Percentiles rank a stretch among this genome's conserved stretches.
phyloP scores from a whole-genome alignment of 2,329 filamentous ascomycete genomes.

The Neobulgaria alba region DNA sequence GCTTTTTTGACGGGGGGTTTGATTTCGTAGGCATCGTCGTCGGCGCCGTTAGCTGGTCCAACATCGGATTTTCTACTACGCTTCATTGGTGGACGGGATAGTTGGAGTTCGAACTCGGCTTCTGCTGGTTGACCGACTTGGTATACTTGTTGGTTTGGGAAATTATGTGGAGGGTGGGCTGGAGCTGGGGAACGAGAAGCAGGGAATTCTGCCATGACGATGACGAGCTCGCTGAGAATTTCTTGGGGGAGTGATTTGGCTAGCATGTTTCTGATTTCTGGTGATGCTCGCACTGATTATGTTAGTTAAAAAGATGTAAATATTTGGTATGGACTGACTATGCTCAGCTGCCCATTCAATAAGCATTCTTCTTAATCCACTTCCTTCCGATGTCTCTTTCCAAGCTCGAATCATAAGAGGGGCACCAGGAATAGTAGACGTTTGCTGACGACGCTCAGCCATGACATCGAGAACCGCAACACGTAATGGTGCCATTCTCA shows the following conservation, averaged over 20 bases:
- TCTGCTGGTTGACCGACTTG: slow-evolving; percentile 22
- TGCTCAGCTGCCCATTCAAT: slow-evolving; percentile 56
- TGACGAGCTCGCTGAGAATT: slow-evolving; percentile 53
- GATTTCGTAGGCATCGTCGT: slow-evolving; percentile 17
- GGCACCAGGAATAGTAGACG: slow-evolving; percentile 47
- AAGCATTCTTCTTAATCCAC: slow-evolving; percentile 48
- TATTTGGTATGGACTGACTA: slow-evolving; percentile 24
- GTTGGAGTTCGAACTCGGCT: slow-evolving; percentile 29
- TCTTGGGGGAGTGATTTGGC: slow-evolving; percentile 53
- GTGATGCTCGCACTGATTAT: slow-evolving; percentile 28
- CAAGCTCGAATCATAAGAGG: slow-evolving; percentile 52
- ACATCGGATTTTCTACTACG: slow-evolving; percentile 18
- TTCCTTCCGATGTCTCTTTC: slow-evolving; percentile 53
- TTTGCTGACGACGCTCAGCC: slow-evolving; percentile 44
- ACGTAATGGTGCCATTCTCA: slow-evolving; percentile 23
- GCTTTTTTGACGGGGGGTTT: slow-evolving; percentile 19
- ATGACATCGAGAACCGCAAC: slow-evolving; percentile 42
- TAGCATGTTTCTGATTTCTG: slow-evolving; percentile 45
- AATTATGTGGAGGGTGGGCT: slow-evolving; percentile 1
- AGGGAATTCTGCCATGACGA: slow-evolving; percentile 49
- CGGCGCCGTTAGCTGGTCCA: not conserved
- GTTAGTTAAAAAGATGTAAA: slow-evolving; percentile 2
- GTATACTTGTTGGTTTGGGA: too few relatives aligned
- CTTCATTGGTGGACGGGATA: slow-evolving; percentile 15
- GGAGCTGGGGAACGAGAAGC: slow-evolving; percentile 16